Conservation (phyloP, 805 yeast genomes). For the Scheffersomyces amazonensis region DNA sequence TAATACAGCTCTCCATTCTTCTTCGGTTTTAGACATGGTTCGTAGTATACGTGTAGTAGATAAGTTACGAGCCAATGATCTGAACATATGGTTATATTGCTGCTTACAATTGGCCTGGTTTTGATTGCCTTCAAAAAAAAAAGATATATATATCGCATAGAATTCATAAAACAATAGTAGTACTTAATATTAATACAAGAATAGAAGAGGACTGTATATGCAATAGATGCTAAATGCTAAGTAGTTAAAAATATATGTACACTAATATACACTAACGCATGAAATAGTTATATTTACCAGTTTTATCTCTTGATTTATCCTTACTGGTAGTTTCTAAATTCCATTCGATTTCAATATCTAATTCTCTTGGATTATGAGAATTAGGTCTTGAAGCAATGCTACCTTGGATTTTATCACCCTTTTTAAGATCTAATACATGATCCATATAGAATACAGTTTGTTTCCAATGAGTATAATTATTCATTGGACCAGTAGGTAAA, state of each 20-base stretch:
- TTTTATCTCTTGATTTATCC: conserved; percentile 50
- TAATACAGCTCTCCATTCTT: conserved; percentile 79
- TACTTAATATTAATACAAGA: neutral
- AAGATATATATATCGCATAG: no score
- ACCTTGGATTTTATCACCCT: conserved; percentile 76
- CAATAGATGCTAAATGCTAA: no score
- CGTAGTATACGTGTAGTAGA: neutral
- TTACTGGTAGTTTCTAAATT: conserved; percentile 41
- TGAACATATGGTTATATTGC: no score
- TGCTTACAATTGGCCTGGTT: no score
- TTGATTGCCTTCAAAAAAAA: no score
- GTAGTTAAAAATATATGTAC: neutral
- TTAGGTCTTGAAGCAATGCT: conserved; percentile 75
- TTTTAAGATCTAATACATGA: conserved; percentile 71
- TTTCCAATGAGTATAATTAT: conserved; percentile 97
- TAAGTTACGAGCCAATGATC: neutral
- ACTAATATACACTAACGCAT: conserved; percentile 55
- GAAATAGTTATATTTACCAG: conserved; percentile 63
- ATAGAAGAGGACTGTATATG: neutral
- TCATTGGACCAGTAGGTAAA: conserved; percentile 93
- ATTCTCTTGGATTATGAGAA: conserved; percentile 76
- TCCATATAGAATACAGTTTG: conserved; percentile 92
- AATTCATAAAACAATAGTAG: no score
- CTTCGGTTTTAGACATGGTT: conserved; percentile 36
- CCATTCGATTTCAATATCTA: conserved; percentile 77